Evolutionary conservation across 768 basidiomycete species (phyloP), one percentile per base, ranked within the genome.

Genomic region (Leccinum subtestaceum): DNA sequence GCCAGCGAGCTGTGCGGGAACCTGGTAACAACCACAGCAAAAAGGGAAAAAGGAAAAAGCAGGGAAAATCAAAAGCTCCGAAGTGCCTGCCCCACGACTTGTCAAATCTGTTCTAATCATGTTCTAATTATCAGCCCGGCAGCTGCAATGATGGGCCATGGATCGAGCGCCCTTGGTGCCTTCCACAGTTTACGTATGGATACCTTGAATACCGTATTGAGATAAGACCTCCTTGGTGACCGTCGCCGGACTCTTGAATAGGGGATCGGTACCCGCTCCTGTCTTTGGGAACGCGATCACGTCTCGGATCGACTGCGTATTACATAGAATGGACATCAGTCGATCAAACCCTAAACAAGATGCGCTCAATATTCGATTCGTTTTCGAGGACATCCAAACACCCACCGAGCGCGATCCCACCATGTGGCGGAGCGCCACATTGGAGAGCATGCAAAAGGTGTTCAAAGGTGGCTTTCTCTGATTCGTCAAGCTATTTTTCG

Each of bases 271-370:
- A 5, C 95, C 95, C 59, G 77, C 83, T 43, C 85, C 84, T 8
- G 90, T 89, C 78, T 98, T 98, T 9, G 95, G 95, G 78, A 98
- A 98, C 19, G 95, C 95, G 63, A 98, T 96, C 63, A 98, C 95
- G 67, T 97, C 94, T 60, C 93, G 83, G 65, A 98, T 98, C 40
- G 93, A 93, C 59, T 83, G 81, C 4, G 93, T 83, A 62, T 86
- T 84, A 78, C 93, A 95, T 3, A 98, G 81, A 63, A 95, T 94
- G 12, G 94, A 81, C 85, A 97, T 89, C 61, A 98, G 77, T 34
- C 95, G 85, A 79, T 98, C 95, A 64, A 98, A 92, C 49, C 95
- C 95, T 95, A 72, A 21, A 61, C 49, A 49, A 5, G 59, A n/a
- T 34, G 50, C 34, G 48, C 27, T 52, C 40, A 47, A 34, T n/a